phyloP scores from a whole-genome alignment of 1,284 basidiomycete species.

The Laetiporus sulphureus region DNA sequence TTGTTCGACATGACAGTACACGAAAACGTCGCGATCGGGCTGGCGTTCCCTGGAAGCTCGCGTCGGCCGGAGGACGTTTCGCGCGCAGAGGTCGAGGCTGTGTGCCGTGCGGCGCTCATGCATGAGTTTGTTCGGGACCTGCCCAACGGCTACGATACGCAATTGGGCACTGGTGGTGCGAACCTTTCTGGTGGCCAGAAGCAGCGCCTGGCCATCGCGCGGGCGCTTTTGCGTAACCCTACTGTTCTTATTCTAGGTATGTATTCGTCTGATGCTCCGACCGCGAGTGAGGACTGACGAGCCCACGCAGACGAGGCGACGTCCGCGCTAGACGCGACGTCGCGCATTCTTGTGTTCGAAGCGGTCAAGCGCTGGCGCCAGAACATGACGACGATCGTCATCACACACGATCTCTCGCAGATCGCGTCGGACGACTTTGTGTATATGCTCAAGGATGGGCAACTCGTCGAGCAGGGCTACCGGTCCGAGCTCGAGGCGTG shows the following conservation, averaged over 20 bases:
- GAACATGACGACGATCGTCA: constrained; percentile 90
- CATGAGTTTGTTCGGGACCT: constrained; percentile 84
- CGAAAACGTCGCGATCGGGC: constrained; percentile 85
- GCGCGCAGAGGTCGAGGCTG: constrained; percentile 69
- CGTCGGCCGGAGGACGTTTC: constrained; percentile 43
- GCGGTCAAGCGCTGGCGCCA: constrained; percentile 80
- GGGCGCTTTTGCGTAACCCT: constrained; percentile 84
- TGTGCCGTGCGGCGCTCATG: constrained; percentile 81
- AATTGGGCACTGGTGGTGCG: constrained; percentile 68
- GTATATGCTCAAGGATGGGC: constrained; percentile 83
- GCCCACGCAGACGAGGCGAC: constrained; percentile 89
- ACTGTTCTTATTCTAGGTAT: constrained; percentile 86
- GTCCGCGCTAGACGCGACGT: constrained; percentile 88
- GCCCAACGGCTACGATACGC: constrained; percentile 86
- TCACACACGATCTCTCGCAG: constrained; percentile 92
- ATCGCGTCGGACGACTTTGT: constrained; percentile 80
- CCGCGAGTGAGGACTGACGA: not conserved
- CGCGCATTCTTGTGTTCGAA: constrained; percentile 84
- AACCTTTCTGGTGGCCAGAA: constrained; percentile 89
- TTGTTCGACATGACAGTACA: constrained; percentile 80
- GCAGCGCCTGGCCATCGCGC: constrained; percentile 87
- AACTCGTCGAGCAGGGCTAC: constrained; percentile 87
- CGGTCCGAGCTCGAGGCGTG: constrained; percentile 64
- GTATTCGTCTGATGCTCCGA: constrained; percentile 21
- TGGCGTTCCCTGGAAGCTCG: constrained; percentile 43